These are phyloP conservation scores for Xylariaceae sp. DNA, from an alignment of 2,329 filamentous ascomycete genomes.

Conservation along the genomic window DNA sequence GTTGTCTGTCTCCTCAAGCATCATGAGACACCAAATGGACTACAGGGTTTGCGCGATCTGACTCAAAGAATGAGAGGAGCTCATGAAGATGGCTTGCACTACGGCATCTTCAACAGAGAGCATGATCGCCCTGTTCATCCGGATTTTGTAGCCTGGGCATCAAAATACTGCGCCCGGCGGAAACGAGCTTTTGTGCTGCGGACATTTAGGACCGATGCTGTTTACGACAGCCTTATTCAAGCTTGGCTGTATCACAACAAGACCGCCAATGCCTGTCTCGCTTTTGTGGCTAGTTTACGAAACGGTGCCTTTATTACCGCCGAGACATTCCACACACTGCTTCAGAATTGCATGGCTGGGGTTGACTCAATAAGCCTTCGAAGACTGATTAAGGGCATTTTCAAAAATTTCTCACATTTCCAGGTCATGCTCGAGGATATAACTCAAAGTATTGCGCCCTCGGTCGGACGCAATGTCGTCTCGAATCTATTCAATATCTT, in stretches of 20 bases:
- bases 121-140: constrained; percentile 16
- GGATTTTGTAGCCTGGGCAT: constrained; percentile 21
- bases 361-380: constrained; percentile 22
- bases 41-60: constrained; percentile 41
- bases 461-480: constrained; percentile 16
- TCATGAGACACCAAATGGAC: constrained; percentile 40
- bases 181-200: constrained; percentile 35
- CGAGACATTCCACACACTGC: constrained; percentile 24
- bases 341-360: constrained; percentile 22
- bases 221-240: constrained; percentile 45
- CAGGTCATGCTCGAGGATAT: constrained; percentile 16
- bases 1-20: constrained; percentile 48
- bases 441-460: constrained; percentile 12
- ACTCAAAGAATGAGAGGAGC: constrained; percentile 44
- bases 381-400: constrained; percentile 23
- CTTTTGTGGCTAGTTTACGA: constrained; percentile 28
- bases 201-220: constrained; percentile 33
- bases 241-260: constrained; percentile 45
- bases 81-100: constrained; percentile 29
- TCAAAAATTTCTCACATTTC: constrained; percentile 20
- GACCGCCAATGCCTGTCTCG: constrained; percentile 24
- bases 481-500: constrained; percentile 19
- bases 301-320: constrained; percentile 17
- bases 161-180: constrained; percentile 30
- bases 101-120: constrained; percentile 17